Percentiles rank a stretch among this genome's conserved stretches.
phyloP scores from a whole-genome alignment of 441 rosid species.

The Gossypium davidsonii region DNA sequence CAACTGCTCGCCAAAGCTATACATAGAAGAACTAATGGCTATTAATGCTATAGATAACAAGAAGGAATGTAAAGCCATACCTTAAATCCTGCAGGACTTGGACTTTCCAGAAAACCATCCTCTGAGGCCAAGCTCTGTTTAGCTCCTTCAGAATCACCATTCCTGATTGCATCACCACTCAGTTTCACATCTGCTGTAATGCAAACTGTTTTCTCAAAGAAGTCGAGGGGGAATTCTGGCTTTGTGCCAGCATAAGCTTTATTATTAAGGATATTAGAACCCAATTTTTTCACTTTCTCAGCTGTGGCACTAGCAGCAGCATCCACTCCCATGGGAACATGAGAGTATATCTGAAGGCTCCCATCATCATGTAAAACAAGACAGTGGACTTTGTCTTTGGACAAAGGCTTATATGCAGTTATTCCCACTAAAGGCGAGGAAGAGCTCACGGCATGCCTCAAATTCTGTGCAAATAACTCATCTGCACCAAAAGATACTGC shows the following conservation, averaged over 20 bases:
- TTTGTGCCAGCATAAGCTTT: conserved; percentile 79
- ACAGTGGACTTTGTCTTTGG: conserved; percentile 90
- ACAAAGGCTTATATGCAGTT: conserved; percentile 91
- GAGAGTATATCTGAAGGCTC: conserved; percentile 97
- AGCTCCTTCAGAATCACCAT: conserved; percentile 92
- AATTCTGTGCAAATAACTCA: conserved; percentile 72
- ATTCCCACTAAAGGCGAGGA: conserved; percentile 91
- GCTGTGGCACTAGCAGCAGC: conserved; percentile 56
- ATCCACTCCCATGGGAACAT: conserved; percentile 67
- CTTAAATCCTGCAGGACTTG: conserved; percentile 91
- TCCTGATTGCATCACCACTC: conserved; percentile 91
- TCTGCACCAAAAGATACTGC: conserved; percentile 61
- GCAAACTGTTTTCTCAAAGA: conserved; percentile 95
- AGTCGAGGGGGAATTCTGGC: conserved; percentile 97
- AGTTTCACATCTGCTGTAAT: conserved; percentile 94
- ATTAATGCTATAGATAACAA: conserved; percentile 8
- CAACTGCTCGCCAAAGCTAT: not conserved
- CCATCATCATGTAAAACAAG: conserved; percentile 99
- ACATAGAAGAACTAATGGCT: not conserved
- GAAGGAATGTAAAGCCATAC: conserved; percentile 31
- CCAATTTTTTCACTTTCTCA: conserved; percentile 87
- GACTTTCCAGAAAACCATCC: conserved; percentile 95
- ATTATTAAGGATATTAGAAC: conserved; percentile 81
- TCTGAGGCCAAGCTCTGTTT: conserved; percentile 91
- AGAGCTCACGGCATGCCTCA: conserved; percentile 81